These are phyloP conservation scores for Marasmius tenuissimus DNA, from an alignment of 1,284 basidiomycete species.

Conservation along the genomic window DNA sequence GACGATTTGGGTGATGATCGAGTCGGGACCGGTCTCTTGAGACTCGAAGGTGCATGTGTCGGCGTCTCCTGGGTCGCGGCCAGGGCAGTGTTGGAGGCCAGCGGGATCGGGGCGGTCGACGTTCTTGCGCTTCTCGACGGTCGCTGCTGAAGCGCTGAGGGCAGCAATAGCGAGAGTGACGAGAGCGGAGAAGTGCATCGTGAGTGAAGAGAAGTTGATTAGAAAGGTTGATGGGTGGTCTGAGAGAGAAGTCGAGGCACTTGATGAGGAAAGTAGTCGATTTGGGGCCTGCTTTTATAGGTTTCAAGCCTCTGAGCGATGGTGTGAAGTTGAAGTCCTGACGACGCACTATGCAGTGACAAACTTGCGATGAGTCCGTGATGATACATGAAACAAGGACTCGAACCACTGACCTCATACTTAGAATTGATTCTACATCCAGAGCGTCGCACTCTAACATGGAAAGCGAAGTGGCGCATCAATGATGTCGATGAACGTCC, in stretches of 20 bases:
- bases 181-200: neutral
- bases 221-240: neutral
- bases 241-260: neutral
- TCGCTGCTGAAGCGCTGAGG: neutral
- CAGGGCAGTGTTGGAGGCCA: constrained; percentile 1
- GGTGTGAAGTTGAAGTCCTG: no score
- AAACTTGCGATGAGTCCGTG: no score
- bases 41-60: neutral
- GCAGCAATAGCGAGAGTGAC: neutral
- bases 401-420: no score
- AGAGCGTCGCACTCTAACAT: no score
- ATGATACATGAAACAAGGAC: no score
- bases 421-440: no score
- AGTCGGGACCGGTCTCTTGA: neutral
- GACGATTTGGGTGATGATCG: neutral
- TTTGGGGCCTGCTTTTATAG: neutral
- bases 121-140: constrained; percentile 1
- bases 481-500: no score
- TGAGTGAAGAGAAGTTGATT: neutral
- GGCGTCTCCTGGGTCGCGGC: neutral
- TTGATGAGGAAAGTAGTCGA: neutral
- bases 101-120: constrained; percentile 2
- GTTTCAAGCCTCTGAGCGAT: no score
- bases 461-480: no score
- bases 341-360: no score